Percentiles rank a stretch among this genome's conserved stretches.
phyloP scores from a whole-genome alignment of 352 stramenopile species.

The Phytopythium oedochilum region DNA sequence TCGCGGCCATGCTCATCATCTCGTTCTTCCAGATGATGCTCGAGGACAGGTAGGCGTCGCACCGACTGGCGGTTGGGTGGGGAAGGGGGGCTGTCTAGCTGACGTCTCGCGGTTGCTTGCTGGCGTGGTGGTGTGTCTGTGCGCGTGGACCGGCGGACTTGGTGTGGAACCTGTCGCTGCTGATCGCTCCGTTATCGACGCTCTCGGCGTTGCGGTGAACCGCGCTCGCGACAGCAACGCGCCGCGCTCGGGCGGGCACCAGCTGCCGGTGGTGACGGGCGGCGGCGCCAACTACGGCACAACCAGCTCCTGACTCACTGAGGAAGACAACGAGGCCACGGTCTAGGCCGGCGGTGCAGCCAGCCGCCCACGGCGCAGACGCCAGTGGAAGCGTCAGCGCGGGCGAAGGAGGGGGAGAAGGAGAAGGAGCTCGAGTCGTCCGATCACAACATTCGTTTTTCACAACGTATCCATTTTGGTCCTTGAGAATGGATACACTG shows the following conservation, averaged over 20 bases:
- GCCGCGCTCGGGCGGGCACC: not conserved
- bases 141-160: not conserved
- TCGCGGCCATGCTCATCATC: slow-evolving; percentile 49
- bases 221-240: not conserved
- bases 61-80: not conserved
- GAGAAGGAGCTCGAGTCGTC: not conserved
- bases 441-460: too few relatives aligned
- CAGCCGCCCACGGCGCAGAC: too few relatives aligned
- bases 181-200: not conserved
- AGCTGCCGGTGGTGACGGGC: slow-evolving; percentile 2
- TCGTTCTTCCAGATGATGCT: slow-evolving; percentile 45
- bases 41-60: slow-evolving; percentile 47
- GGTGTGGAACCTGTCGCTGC: slow-evolving; percentile 1
- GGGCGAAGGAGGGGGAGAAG: not conserved
- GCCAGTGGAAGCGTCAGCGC: not conserved
- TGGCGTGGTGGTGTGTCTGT: not conserved
- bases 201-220: not conserved
- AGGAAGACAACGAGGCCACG: slow-evolving; percentile 4
- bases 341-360: not conserved
- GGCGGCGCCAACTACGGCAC: slow-evolving; percentile 4
- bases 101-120: not conserved
- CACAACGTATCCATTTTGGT: too few relatives aligned
- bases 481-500: not conserved
- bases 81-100: not conserved
- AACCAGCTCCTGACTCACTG: slow-evolving; percentile 6